Conservation (phyloP, 2,329 filamentous ascomycete genomes). For the Neodidymelliopsis sp. region DNA sequence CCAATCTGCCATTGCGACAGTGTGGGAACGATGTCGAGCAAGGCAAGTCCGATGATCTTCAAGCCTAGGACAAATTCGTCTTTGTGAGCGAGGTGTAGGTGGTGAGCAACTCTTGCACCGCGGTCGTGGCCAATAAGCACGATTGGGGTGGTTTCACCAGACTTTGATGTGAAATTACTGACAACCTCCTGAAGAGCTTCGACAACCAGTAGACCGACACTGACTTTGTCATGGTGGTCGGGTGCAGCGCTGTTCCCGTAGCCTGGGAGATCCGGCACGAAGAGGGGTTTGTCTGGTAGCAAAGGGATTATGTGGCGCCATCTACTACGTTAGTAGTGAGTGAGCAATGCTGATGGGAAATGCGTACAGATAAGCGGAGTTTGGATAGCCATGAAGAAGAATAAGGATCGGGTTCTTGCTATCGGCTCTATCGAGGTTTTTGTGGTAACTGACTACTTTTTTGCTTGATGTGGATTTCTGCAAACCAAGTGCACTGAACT, state of each 20-base stretch:
- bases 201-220: conserved; percentile 31
- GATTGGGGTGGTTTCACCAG: conserved; percentile 24
- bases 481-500: not conserved
- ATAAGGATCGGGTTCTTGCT: conserved; percentile 38
- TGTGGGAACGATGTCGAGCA: conserved; percentile 57
- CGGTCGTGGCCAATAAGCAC: conserved; percentile 63
- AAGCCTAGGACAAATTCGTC: conserved; percentile 49
- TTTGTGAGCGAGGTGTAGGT: conserved; percentile 56
- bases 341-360: not conserved
- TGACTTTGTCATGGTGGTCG: conserved; percentile 36
- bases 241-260: conserved; percentile 38
- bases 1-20: conserved; percentile 59
- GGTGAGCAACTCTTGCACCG: conserved; percentile 63
- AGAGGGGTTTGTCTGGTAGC: conserved; percentile 37
- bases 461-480: not conserved
- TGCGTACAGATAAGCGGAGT: conserved; percentile 35
- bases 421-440: conserved; percentile 25
- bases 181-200: conserved; percentile 32
- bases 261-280: conserved; percentile 41
- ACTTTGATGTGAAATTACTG: not conserved
- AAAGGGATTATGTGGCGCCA: conserved; percentile 42
- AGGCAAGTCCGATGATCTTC: conserved; percentile 34
- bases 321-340: conserved; percentile 12
- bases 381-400: conserved; percentile 43
- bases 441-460: conserved; percentile 34